A percentile compares a stretch with the other conserved stretches of the same genome.
Evolutionary conservation across 306 rosid genomes (phyloP).

Genomic region (Quercus suber): DNA sequence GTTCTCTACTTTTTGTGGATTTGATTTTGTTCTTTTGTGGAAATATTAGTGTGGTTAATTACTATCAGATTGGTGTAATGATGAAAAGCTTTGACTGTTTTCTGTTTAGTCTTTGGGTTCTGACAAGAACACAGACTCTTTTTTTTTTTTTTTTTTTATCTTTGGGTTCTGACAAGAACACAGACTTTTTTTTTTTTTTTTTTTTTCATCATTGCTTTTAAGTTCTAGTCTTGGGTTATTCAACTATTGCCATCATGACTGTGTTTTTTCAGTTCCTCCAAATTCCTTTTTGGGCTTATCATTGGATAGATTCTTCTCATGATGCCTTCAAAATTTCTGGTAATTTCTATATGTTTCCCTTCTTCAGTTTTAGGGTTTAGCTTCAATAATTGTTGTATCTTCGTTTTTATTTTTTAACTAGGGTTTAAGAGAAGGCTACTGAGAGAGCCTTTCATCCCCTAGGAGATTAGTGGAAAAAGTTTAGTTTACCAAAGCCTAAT

Average conservation of each 20-base stretch:
- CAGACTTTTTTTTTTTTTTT: slow-evolving; percentile 8
- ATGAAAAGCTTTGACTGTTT: slow-evolving; percentile 38
- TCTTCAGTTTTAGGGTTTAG: slow-evolving; percentile 30
- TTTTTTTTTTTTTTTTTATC: neutral
- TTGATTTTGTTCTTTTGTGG: neutral
- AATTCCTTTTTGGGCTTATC: slow-evolving; percentile 15
- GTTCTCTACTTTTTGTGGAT: neutral
- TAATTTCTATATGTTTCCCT: slow-evolving; percentile 6
- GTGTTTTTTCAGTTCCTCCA: slow-evolving; percentile 4
- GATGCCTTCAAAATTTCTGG: neutral
- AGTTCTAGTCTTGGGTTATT: slow-evolving; percentile 2
- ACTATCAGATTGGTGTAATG: slow-evolving; percentile 31
- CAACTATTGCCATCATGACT: slow-evolving; percentile 4
- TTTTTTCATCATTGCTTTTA: slow-evolving; percentile 29
- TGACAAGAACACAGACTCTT: slow-evolving; percentile 29
- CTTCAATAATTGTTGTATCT: neutral
- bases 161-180: slow-evolving; percentile 23
- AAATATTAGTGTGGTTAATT: neutral
- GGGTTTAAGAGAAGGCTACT: neutral
- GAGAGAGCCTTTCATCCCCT: neutral
- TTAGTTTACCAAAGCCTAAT: neutral
- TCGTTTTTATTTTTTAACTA: neutral
- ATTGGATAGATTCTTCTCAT: slow-evolving; percentile 23
- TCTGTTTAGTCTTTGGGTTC: slow-evolving; percentile 2
- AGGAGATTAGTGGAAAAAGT: neutral